Conservation (phyloP, 108 stramenopile genomes). For the Craspedostauros australis region DNA sequence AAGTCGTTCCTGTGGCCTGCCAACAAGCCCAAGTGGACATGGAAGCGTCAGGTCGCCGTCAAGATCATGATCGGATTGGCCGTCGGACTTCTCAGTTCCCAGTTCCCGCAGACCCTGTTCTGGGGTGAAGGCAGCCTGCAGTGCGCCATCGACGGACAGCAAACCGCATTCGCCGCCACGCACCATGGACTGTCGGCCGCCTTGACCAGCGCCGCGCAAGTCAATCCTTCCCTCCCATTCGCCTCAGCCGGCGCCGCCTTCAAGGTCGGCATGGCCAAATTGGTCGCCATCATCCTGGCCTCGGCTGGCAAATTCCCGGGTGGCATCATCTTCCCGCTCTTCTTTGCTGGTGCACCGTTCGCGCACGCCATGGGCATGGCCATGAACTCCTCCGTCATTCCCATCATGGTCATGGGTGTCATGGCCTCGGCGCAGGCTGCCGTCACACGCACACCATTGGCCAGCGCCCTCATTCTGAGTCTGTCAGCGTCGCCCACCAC, state of each 20-base stretch:
- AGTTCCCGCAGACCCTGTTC: slow-evolving; percentile 42
- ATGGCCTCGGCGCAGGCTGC: slow-evolving; percentile 60
- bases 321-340: slow-evolving; percentile 44
- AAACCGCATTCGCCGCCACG: slow-evolving; percentile 45
- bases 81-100: slow-evolving; percentile 25
- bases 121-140: slow-evolving; percentile 55
- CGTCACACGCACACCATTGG: slow-evolving; percentile 56
- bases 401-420: slow-evolving; percentile 41
- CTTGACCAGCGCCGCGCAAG: slow-evolving; percentile 32
- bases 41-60: slow-evolving; percentile 19
- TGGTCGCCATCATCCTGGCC: slow-evolving; percentile 48
- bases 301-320: slow-evolving; percentile 44
- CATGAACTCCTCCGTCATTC: slow-evolving; percentile 20
- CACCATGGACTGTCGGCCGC: slow-evolving; percentile 30
- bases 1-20: slow-evolving; percentile 29
- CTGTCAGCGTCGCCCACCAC: slow-evolving; percentile 46
- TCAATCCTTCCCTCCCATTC: slow-evolving; percentile 43
- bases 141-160: slow-evolving; percentile 37
- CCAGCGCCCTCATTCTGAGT: slow-evolving; percentile 50
- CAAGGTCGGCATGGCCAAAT: slow-evolving; percentile 54
- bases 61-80: slow-evolving; percentile 32
- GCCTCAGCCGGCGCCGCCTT: slow-evolving; percentile 24
- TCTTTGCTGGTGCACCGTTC: slow-evolving; percentile 32
- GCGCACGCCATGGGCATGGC: slow-evolving; percentile 19
- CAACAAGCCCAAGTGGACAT: slow-evolving; percentile 1